phyloP scores from a whole-genome alignment of 768 basidiomycete genomes.

The Galerina sulciceps region DNA sequence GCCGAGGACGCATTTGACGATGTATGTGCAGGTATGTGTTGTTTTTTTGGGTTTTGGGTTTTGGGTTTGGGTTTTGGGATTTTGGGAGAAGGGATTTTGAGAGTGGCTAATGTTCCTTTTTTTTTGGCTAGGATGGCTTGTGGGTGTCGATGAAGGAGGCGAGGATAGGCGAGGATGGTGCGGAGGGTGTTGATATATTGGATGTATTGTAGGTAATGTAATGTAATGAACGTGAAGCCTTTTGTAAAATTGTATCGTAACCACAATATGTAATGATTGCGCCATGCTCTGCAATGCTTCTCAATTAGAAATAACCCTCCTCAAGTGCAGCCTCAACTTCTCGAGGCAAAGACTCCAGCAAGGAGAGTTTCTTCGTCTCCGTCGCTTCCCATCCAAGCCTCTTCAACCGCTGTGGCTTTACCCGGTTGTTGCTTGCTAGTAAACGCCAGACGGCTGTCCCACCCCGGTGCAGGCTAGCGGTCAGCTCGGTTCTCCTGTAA shows the following conservation, averaged over 20 bases:
- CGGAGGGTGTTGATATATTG: no score
- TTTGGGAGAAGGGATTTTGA: no score
- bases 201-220: no score
- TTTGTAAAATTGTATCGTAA: no score
- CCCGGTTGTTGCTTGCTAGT: not conserved
- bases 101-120: not conserved
- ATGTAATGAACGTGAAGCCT: no score
- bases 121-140: slow-evolving; percentile 43
- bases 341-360: slow-evolving; percentile 20
- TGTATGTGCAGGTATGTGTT: slow-evolving; percentile 40
- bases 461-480: not conserved
- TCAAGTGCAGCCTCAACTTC: slow-evolving; percentile 16
- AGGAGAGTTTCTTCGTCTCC: slow-evolving; percentile 13
- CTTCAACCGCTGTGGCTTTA: not conserved
- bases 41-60: not conserved
- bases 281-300: no score
- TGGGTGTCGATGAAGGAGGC: slow-evolving; percentile 40
- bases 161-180: slow-evolving; percentile 5
- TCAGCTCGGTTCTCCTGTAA: not conserved
- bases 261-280: no score
- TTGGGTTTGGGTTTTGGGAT: no score
- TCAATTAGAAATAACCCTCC: not conserved
- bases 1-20: slow-evolving; percentile 38
- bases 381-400: slow-evolving; percentile 41
- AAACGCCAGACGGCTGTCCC: not conserved